Evolutionary conservation across 306 rosid genomes (phyloP), one percentile per base, ranked within the genome.

Genomic region (Abrus precatorius): DNA sequence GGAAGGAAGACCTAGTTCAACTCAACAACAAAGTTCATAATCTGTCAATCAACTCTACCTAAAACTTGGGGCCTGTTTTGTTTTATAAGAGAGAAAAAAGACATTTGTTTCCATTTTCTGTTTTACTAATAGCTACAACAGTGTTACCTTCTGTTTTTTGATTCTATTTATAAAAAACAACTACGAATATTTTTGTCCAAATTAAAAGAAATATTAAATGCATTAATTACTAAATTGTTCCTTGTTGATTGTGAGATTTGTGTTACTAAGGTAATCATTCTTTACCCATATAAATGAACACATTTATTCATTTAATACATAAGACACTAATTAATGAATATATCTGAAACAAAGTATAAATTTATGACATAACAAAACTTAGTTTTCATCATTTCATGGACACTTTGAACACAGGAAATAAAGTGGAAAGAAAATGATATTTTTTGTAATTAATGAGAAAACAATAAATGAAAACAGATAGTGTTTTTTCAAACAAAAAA

Each of bases 21-120:
- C 34, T 68, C 70, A 10, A 13, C 38, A 57, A 48, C 63, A 59
- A 36, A 44, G 56, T 60, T 70, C 48, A 11, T 28, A 61, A 61
- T 27, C n/a, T 61, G 28, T 61, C 68, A 33, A 61, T 61, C 70
- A 20, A 34, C 27, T 41, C 7, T 41, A 1, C 52, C 1, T n/a
- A 41, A 64, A 20, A 6, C 40, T 40, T 14, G 41, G n/a, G 70
- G 52, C 34, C 33, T 3, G 28, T 36, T 14, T 40, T 11, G 3
- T 63, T 36, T 63, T 36, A 4, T 36, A 36, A 2, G 48, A 5
- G 2, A 5, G 2, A 44, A 5, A 6, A 38, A 12, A 40, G 14
- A n/a, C 20, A 60, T 56, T 60, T 30, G 40, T 60, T 36, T 38
- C n/a, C 0, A 34, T 63, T 13, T 6, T 34, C 3, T 33, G 1